Base-by-base conservation (phyloP, 164 flowering plant species). In the Vitis rotundifolia region DNA sequence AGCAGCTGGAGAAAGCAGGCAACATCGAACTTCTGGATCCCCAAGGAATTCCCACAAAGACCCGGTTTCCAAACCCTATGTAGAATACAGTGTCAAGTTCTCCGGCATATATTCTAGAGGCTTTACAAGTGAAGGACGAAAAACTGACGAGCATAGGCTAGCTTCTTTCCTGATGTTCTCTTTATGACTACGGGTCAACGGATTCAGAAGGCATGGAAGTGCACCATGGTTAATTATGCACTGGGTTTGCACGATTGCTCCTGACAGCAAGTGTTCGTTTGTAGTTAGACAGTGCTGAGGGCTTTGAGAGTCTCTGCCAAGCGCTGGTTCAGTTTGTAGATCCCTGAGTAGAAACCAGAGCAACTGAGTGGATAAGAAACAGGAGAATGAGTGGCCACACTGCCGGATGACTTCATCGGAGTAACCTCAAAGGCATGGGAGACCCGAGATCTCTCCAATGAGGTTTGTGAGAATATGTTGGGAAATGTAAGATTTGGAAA, bases 301-400 rank as follows among this genome's bases (percentile, higher is more conserved):
- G 26, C 26, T 22, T 22, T 22, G 26, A 22, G 8, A 89, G 84
- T 15, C 91, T 89, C 47, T 67, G 72, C 91, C 93, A 89, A 54
- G 29, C 16, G 68, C 64, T 60, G n/a, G 72, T 53, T 3, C 26
- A 19, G 48, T 59, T 71, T 4, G 61, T 69, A 74, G 88, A 85
- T 81, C 90, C 64, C 77, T 82, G 88, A 78, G 87, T 87, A 51
- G 85, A 71, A 65, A 74, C 85, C 13, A 77, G 60, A 73, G 75
- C 77, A n/a, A 72, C 75, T 3, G 66, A 69, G 29, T 72, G 64
- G 49, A 77, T 47, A 59, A 68, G 16, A 8, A 75, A 61, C 3
- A 71, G 37, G 16, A 74, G 66, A 56, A 67, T 47, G n/a, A 44
- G 13, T 18, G 47, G 59, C 53, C 80, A 71, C 91, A 88, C 86